Evolutionary conservation across 768 basidiomycete genomes (phyloP).

Genomic region (Xanthoconium purpureum): DNA sequence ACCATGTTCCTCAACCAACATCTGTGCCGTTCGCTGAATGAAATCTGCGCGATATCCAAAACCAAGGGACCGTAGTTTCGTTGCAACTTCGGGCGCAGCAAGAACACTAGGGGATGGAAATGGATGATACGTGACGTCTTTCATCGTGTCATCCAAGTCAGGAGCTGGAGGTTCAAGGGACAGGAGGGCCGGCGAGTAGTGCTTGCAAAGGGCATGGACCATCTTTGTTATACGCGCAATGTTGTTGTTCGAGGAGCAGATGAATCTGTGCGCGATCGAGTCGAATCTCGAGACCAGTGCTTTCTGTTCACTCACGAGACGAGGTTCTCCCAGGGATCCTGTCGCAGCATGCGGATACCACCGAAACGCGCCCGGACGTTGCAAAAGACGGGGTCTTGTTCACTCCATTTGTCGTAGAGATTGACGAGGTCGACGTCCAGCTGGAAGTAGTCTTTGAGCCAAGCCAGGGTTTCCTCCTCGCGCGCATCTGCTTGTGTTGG

Average conservation of each 20-base stretch:
- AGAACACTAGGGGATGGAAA: conserved; percentile 81
- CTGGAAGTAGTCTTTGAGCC: conserved; percentile 88
- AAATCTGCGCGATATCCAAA: conserved; percentile 96
- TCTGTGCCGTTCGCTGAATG: conserved; percentile 78
- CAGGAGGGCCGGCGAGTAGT: conserved; percentile 71
- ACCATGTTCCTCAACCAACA: conserved; percentile 62
- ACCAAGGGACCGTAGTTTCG: conserved; percentile 73
- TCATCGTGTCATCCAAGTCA: conserved; percentile 31
- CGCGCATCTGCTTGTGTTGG: conserved; percentile 31
- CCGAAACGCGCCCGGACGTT: conserved; percentile 58
- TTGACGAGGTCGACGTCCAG: conserved; percentile 67
- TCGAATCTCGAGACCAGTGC: conserved; percentile 6
- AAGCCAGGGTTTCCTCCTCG: conserved; percentile 65
- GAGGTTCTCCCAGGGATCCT: conserved; percentile 96
- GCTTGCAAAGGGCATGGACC: conserved; percentile 76
- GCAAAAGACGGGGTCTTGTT: conserved; percentile 72
- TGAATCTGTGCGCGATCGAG: conserved; percentile 59
- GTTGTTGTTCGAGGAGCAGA: conserved; percentile 97
- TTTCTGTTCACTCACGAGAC: conserved; percentile 65
- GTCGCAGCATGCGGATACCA: conserved; percentile 84
- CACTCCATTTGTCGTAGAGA: conserved; percentile 77
- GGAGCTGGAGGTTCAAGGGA: conserved; percentile 37
- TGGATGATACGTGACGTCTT: conserved; percentile 57
- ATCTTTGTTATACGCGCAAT: conserved; percentile 92
- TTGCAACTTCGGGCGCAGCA: conserved; percentile 52